Evolutionary conservation across 225 moss, liverwort and hornwort genomes (phyloP), one percentile per base, ranked within the genome.

Genomic region (Pseudisothecium myosuroides): DNA sequence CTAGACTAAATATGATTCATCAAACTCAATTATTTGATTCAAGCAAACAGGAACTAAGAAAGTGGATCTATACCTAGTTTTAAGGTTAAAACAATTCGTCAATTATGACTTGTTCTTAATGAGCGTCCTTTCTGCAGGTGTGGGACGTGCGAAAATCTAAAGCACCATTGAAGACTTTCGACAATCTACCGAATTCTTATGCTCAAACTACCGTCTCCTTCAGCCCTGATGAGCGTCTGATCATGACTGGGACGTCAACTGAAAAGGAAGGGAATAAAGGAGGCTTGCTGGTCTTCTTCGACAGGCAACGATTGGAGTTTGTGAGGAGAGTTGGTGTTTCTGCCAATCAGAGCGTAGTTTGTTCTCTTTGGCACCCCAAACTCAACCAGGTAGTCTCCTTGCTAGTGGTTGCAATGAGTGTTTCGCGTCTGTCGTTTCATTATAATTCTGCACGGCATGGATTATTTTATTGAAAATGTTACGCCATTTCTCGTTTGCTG

Each of bases 211-310:
- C 83, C 69, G 97, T 95, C 41, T 94, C 97, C 63, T 99, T 97
- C 88, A 99, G 99, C 89, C 99, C 99, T 73, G 99, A 97, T 92
- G 99, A 99, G 93, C 94, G 96, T 84, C 95, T 99, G 43, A 95
- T 97, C 74, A 91, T 99, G 92, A 97, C 99, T 80, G 99, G 99
- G 76, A 99, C 99, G n/a, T 99, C 99, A 62, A 86, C 89, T 67
- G 96, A 96, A 86, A 99, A 97, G 93, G 95, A 94, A 92, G 96
- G 95, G 56, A 94, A 91, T 65, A 90, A 88, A 87, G 98, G 98
- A 85, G 99, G 99, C 81, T 87, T 95, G 83, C 92, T 99, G 37
- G 94, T 97, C 52, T 93, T 99, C 85, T 96, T 96, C 68, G 92
- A 96, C 85, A 97, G 93, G 88, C 90, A 94, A 55, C 88, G 91